Conservation (phyloP, 805 yeast genomes). For the Starmerella etchellsii region DNA sequence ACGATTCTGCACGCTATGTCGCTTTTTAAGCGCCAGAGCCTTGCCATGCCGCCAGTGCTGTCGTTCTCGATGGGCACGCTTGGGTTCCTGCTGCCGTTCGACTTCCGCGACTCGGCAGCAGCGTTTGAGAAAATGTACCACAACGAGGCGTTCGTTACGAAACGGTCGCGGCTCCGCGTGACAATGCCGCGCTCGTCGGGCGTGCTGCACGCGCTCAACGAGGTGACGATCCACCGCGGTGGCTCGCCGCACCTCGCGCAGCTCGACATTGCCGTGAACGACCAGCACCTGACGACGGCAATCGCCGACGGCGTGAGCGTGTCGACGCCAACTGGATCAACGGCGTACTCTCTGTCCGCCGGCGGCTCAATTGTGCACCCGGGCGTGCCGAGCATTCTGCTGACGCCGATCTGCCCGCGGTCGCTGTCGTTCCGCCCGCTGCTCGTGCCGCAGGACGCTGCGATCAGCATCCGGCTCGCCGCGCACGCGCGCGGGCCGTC, state of each 20-base stretch:
- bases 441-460: conserved; percentile 65
- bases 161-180: conserved; percentile 48
- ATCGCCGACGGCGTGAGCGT: conserved; percentile 83
- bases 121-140: conserved; percentile 57
- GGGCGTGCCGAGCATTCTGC: conserved; percentile 60
- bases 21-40: conserved; percentile 43
- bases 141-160: conserved; percentile 57
- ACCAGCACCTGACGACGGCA: conserved; percentile 72
- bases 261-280: conserved; percentile 74
- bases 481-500: conserved; percentile 29
- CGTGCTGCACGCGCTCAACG: conserved; percentile 75
- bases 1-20: conserved; percentile 78
- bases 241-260: conserved; percentile 73
- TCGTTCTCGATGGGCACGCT: conserved; percentile 83
- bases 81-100: conserved; percentile 82
- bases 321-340: conserved; percentile 89
- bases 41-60: conserved; percentile 72
- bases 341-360: conserved; percentile 77
- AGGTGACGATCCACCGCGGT: conserved; percentile 78
- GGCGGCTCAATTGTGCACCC: conserved; percentile 95
- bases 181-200: conserved; percentile 2
- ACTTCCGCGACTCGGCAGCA: conserved; percentile 44
- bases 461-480: conserved; percentile 33
- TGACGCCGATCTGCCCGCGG: conserved; percentile 88
- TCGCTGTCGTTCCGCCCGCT: conserved; percentile 84